Evolutionary conservation across 73 alveolate species (phyloP), one percentile per base, ranked within the genome.

Genomic region (Urostyla sp.): DNA sequence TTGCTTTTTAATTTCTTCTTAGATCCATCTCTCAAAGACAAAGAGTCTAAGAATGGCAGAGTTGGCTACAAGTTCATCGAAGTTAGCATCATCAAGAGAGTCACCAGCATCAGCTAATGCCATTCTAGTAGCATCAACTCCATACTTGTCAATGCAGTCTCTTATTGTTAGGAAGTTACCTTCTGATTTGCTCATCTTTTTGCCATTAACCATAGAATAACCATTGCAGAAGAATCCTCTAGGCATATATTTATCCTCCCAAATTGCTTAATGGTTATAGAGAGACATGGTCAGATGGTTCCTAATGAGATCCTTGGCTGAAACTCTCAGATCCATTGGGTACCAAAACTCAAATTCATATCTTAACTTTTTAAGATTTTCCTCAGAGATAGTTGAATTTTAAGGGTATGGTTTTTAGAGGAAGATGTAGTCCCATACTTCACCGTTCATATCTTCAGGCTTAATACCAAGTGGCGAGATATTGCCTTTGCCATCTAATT

Each of bases 51-150:
- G 59, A 66, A 97, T 90, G 54, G 98, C 87, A 43, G 87, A 45
- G 67, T 95, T 92, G 43, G 98, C 96, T 10, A 84, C 75, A 28
- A 54, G 59, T 13, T 87, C 92, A 63, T 82, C 91, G 84, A 94
- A 98, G 87, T 98, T 98, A 34, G 99, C 99, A 87, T 98, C 99
- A 60, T 97, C 99, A 46, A 96, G 78, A 31, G 98, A 75, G 67
- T 97, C 99, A 6, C 99, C 99, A 54, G 99, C 95, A 78, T 98
- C 99, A 45, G 99, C 99, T 34, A 97, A 80, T 27, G 99, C 95
- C 28, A 98, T 78, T 80, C 99, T 91, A 36, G 99, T 92, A 3
- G 99, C 99, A 89, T 96, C 99, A 54, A 98, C 97, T 54, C 99
- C 98, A 80, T 91, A 98, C 52, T 60, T 76, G 48, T 92, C 91